A percentile compares a stretch with the other conserved stretches of the same genome.
These are phyloP conservation scores for Neurospora sp. DNA, from an alignment of 495 filamentous ascomycete species.

Conservation along the genomic window DNA sequence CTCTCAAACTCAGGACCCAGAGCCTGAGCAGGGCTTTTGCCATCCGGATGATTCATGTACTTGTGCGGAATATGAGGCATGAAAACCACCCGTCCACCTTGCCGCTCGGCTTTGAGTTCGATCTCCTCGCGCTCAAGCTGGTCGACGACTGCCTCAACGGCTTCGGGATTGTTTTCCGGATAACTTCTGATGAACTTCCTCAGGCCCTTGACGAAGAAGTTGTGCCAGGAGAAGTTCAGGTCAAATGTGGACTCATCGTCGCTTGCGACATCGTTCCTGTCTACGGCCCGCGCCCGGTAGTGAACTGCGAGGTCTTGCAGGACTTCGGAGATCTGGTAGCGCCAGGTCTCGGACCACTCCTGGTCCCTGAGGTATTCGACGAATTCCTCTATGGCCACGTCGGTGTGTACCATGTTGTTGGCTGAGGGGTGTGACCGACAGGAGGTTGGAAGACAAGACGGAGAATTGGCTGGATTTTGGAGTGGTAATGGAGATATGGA, in stretches of 20 bases:
- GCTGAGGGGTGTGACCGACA: no score
- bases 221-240: neutral
- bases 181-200: neutral
- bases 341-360: neutral
- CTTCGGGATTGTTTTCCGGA: neutral
- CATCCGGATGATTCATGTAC: neutral
- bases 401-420: no score
- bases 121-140: neutral
- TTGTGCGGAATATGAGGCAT: neutral
- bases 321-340: neutral
- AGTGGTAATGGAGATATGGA: no score
- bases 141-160: neutral
- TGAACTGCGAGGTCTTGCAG: neutral
- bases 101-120: neutral
- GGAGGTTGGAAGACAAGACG: no score
- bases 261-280: neutral
- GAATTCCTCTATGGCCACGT: neutral
- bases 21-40: neutral
- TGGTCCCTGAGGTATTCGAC: neutral
- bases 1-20: neutral
- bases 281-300: neutral
- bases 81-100: neutral
- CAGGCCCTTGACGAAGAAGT: neutral
- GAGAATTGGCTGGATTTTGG: no score
- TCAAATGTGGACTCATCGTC: neutral